Conservation (phyloP, 2,329 filamentous ascomycete genomes). For the Apiospora koreana region DNA sequence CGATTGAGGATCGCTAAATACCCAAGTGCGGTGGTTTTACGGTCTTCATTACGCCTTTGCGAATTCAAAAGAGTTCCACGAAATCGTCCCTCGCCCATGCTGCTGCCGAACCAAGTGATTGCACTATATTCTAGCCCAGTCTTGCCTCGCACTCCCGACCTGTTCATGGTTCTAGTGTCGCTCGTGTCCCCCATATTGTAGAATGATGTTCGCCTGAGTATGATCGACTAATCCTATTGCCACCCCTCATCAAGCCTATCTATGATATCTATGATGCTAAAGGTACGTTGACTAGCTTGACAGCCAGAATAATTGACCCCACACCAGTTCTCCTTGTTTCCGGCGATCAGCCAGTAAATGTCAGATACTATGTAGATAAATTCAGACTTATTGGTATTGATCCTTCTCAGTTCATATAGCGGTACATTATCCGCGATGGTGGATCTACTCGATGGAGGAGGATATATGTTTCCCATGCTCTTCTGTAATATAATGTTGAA, state of each 20-base stretch:
- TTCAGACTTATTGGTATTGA: too few species aligned
- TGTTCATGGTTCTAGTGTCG: background rate
- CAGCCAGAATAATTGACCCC: too few species aligned
- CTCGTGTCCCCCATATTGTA: background rate
- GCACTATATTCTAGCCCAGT: background rate
- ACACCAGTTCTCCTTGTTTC: too few species aligned
- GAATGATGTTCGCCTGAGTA: background rate
- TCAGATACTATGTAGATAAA: too few species aligned
- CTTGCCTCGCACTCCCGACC: background rate
- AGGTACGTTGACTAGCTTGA: background rate
- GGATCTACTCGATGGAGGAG: too few species aligned
- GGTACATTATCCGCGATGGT: too few species aligned
- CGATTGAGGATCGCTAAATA: slow-evolving; percentile 66
- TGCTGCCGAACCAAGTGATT: background rate
- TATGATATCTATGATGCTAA: background rate
- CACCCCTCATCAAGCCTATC: background rate
- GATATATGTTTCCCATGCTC: too few species aligned
- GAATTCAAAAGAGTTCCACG: slow-evolving; percentile 62
- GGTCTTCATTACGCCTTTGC: slow-evolving; percentile 57
- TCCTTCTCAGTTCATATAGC: too few species aligned
- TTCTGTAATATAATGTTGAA: too few species aligned
- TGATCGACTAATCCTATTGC: background rate
- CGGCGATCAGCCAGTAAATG: too few species aligned
- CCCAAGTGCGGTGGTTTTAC: slow-evolving; percentile 51
- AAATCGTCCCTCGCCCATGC: slow-evolving; percentile 10